Base-by-base conservation (phyloP, 1,139 yeast genomes). In the Tardiomyces blankii region DNA sequence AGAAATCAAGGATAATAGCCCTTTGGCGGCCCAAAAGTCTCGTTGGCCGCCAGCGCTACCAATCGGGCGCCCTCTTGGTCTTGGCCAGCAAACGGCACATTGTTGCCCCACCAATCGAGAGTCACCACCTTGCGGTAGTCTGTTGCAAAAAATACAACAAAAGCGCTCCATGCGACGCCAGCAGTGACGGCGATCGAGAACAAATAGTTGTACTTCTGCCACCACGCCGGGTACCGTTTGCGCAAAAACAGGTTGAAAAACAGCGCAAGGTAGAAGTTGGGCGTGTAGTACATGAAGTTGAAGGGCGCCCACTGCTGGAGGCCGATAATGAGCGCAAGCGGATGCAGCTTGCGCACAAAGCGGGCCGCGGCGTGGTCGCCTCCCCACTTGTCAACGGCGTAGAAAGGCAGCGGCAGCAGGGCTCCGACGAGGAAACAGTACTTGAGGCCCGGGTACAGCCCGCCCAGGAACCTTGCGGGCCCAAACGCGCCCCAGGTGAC, bases 401-500 rank as follows among this genome's bases (percentile, higher is more conserved):
- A 53, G 35, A 53, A 46, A 2, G 55, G 55, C 2, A 54, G n/a
- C 3, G 23, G 76, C n/a, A 70, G 51, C 3, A 68, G 49, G 39
- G 65, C 65, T 1, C 79, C 79, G 42, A 74, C 65, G 41, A 74
- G 59, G 66, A 75, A 74, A 48, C 73, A 66, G 58, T 65, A 75
- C 54, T 67, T 66, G 57, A 75, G 61, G 32, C 66, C 57, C 33
- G 80, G 80, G 53, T 76, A 75, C 18, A 74, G 59, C 1, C 70
- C 71, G 48, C 63, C 60, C 55, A 76, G 74, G 16, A 75, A 70
- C 48, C 72, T 69, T 57, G 69, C 65, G 30, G 83, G 84, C 39
- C 81, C 82, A 54, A 75, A 77, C 43, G 75, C 76, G 50, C 85
- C 85, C 77, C 80, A 78, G 21, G 76, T 63, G 16, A 78, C 74